Evolutionary conservation across 345 rosid genomes (phyloP).

Genomic region (Aquilaria malaccensis): DNA sequence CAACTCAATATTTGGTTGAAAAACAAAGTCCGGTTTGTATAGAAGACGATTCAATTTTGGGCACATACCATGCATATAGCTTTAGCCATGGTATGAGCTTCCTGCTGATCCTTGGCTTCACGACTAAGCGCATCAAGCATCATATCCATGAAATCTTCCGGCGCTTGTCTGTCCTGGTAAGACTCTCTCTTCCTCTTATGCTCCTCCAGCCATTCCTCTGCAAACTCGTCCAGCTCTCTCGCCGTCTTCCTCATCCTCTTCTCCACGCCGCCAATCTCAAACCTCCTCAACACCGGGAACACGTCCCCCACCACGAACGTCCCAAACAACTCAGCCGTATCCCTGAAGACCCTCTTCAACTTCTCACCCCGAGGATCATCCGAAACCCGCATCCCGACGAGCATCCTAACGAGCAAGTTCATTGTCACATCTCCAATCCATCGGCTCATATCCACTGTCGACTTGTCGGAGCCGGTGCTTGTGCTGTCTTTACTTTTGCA

Average conservation of each 20-base stretch:
- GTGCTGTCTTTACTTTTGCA: neutral
- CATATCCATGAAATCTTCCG: constrained; percentile 30
- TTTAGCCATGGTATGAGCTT: neutral
- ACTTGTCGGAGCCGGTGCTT: neutral
- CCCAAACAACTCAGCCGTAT: constrained; percentile 8
- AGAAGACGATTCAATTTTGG: too few relatives aligned
- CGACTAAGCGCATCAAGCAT: constrained; percentile 24
- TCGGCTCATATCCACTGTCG: constrained; percentile 23
- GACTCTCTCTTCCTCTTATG: constrained; percentile 11
- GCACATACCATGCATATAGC: neutral
- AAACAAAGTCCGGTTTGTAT: too few relatives aligned
- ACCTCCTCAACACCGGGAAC: constrained; percentile 25
- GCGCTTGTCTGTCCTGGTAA: neutral
- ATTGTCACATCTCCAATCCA: constrained; percentile 24
- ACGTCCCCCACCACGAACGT: constrained; percentile 22
- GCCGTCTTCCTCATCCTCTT: constrained; percentile 27
- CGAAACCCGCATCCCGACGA: constrained; percentile 11
- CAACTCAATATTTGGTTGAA: too few relatives aligned
- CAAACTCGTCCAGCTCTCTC: constrained; percentile 16
- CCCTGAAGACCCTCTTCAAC: constrained; percentile 1
- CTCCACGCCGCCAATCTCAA: constrained; percentile 27
- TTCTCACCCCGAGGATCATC: neutral
- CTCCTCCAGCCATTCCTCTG: constrained; percentile 22
- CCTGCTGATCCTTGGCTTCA: neutral
- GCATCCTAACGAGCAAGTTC: constrained; percentile 19